These are phyloP conservation scores for Hymenoscyphus infarciens DNA, from an alignment of 2,329 filamentous ascomycete genomes.

Conservation along the genomic window DNA sequence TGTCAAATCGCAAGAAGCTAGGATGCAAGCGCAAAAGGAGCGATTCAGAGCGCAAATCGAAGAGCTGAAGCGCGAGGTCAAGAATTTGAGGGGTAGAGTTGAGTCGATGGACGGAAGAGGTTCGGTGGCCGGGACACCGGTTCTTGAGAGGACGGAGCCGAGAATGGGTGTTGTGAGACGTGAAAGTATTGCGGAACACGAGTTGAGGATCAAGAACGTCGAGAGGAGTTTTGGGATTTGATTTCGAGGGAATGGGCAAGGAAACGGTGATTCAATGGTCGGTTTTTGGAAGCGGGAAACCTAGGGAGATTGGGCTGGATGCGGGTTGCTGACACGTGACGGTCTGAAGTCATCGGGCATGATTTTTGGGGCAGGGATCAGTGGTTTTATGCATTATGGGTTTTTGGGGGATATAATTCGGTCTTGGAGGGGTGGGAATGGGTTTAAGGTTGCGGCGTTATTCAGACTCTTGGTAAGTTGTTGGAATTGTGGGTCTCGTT, in stretches of 20 bases:
- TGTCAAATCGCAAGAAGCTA: constrained; percentile 7
- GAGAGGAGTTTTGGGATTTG: constrained; percentile 12
- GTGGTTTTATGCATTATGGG: neutral
- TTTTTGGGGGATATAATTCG: neutral
- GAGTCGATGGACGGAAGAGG: constrained; percentile 5
- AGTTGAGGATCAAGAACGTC: constrained; percentile 15
- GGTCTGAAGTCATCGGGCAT: neutral
- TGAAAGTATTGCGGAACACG: constrained; percentile 12
- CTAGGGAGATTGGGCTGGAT: neutral
- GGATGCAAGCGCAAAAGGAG: constrained; percentile 11
- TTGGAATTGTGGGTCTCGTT: neutral
- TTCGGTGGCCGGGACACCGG: neutral
- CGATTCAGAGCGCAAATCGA: constrained; percentile 7
- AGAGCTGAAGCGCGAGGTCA: constrained; percentile 8
- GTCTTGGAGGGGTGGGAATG: neutral
- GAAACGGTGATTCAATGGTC: neutral
- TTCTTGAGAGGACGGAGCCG: neutral
- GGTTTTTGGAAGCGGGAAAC: neutral
- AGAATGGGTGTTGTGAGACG: constrained; percentile 11
- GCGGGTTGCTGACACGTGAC: neutral
- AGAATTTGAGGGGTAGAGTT: constrained; percentile 9
- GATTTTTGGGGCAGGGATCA: neutral
- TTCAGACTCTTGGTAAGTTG: neutral
- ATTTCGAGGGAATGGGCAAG: neutral
- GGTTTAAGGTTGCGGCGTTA: neutral